These are phyloP conservation scores for Sclerotinia spermophila DNA, from an alignment of 2,329 filamentous ascomycete genomes.

Conservation along the genomic window DNA sequence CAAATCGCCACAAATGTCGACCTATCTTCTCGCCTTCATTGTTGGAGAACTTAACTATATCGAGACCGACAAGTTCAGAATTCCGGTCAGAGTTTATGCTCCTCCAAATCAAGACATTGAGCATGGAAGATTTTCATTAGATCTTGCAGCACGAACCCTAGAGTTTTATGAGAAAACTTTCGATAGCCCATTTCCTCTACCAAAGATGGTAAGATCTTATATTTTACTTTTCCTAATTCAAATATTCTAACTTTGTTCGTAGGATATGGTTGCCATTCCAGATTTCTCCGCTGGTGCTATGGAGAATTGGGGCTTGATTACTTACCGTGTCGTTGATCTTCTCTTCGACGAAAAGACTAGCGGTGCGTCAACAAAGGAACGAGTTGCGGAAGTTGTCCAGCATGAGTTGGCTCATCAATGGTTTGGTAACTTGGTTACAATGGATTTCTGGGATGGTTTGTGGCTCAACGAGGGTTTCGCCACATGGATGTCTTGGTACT, in stretches of 20 bases:
- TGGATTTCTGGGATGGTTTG: constrained; percentile 97
- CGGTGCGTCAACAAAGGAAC: constrained; percentile 83
- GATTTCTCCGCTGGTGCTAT: constrained; percentile 92
- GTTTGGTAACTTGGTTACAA: constrained; percentile 96
- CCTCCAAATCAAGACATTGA: constrained; percentile 87
- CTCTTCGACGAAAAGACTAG: constrained; percentile 89
- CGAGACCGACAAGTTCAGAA: constrained; percentile 85
- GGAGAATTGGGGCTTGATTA: constrained; percentile 98
- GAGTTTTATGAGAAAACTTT: constrained; percentile 96
- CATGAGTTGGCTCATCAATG: constrained; percentile 97
- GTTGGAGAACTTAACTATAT: constrained; percentile 92
- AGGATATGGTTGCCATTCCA: constrained; percentile 88
- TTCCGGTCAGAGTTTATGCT: constrained; percentile 91
- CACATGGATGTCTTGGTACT: constrained; percentile 92
- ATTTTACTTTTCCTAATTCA: neutral
- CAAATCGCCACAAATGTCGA: constrained; percentile 90
- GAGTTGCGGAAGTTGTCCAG: constrained; percentile 92
- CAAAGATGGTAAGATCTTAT: constrained; percentile 62
- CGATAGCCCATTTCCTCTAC: constrained; percentile 77
- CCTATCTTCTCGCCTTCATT: constrained; percentile 91
- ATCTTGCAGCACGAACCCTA: constrained; percentile 83
- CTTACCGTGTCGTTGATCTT: constrained; percentile 88
- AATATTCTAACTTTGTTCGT: neutral
- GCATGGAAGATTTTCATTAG: constrained; percentile 84
- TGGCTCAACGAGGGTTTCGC: constrained; percentile 96